Evolutionary conservation across 2,329 filamentous ascomycete species (phyloP).

Genomic region (Epichloe aotearoae): DNA sequence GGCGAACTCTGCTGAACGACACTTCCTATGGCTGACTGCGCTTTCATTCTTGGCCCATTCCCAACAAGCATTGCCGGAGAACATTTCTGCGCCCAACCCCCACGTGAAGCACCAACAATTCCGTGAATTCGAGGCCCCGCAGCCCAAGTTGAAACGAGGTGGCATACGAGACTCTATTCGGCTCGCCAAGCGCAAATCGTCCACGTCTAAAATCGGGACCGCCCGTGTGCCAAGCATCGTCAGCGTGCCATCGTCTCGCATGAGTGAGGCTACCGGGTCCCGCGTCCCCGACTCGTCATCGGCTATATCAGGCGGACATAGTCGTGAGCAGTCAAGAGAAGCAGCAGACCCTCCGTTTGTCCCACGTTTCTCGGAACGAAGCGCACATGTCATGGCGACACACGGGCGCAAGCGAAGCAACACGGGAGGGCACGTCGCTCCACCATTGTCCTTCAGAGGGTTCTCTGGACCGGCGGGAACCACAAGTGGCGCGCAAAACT

Average conservation of each 20-base stretch:
- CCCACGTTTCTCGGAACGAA: constrained; percentile 52
- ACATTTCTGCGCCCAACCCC: constrained; percentile 37
- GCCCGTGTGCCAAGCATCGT: constrained; percentile 34
- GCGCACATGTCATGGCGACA: constrained; percentile 25
- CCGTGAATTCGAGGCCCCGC: constrained; percentile 38
- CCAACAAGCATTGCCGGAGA: constrained; percentile 64
- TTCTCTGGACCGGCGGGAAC: constrained; percentile 48
- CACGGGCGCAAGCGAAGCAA: constrained; percentile 84
- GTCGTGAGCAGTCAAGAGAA: constrained; percentile 39
- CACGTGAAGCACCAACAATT: constrained; percentile 23
- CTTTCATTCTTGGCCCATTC: constrained; percentile 92
- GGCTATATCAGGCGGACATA: constrained; percentile 21
- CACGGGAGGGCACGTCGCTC: constrained; percentile 62
- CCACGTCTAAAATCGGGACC: constrained; percentile 38
- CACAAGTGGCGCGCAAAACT: constrained; percentile 27
- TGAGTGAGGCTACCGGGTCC: constrained; percentile 23
- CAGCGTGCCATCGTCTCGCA: constrained; percentile 23
- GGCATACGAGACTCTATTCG: constrained; percentile 80
- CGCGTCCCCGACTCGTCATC: constrained; percentile 27
- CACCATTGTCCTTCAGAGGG: constrained; percentile 61
- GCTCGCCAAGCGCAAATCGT: constrained; percentile 60
- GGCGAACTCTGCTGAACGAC: constrained; percentile 65
- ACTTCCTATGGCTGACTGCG: constrained; percentile 90
- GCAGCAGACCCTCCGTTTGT: constrained; percentile 61
- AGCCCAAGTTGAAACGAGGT: constrained; percentile 32